Conservation (phyloP, 1,284 basidiomycete species). For the Apiotrichum mycotoxinovorans region DNA sequence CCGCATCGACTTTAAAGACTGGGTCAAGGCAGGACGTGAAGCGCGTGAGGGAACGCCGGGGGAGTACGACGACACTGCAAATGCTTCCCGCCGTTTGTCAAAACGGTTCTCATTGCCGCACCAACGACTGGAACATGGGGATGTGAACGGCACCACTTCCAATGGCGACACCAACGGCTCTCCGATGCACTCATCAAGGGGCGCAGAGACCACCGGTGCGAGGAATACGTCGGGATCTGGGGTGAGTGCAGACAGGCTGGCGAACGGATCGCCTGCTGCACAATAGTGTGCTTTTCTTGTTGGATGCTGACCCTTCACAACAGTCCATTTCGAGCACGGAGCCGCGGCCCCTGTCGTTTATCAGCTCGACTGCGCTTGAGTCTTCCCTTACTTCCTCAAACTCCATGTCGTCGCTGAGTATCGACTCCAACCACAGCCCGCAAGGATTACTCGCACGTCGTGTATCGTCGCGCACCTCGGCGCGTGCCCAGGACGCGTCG, state of each 20-base stretch:
- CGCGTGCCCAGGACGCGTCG: background rate
- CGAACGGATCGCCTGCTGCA: background rate
- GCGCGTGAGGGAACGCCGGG: background rate
- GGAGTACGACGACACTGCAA: background rate
- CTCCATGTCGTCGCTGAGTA: constrained; percentile 19
- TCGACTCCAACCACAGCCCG: constrained; percentile 22
- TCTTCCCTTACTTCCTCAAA: background rate
- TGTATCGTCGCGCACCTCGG: constrained; percentile 3
- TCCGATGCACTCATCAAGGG: background rate
- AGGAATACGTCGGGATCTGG: background rate
- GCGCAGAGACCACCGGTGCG: background rate
- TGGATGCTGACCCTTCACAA: background rate
- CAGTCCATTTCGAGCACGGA: background rate
- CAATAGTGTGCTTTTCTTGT: background rate
- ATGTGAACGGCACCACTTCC: background rate
- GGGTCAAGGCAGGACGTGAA: constrained; percentile 22
- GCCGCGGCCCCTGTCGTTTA: background rate
- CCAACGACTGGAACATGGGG: background rate
- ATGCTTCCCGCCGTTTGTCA: background rate
- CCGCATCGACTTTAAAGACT: constrained; percentile 25
- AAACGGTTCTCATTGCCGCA: background rate
- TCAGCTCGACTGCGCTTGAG: background rate
- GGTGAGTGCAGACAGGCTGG: background rate
- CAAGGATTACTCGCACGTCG: background rate
- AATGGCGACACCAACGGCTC: background rate